Evolutionary conservation across 2,329 filamentous ascomycete genomes (phyloP).

Genomic region (Verticillium isaacii): DNA sequence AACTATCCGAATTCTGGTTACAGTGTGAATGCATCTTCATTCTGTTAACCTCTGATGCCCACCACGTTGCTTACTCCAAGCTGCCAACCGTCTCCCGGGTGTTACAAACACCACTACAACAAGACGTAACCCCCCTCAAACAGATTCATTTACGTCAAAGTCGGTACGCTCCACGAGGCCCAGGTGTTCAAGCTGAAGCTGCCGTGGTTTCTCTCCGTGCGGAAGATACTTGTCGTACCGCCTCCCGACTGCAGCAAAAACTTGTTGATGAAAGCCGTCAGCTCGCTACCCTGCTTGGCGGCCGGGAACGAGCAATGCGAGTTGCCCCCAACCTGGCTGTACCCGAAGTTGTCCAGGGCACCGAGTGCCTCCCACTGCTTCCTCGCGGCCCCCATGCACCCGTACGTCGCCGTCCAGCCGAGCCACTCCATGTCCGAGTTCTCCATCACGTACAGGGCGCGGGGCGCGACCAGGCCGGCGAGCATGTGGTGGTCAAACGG

Average conservation of each 20-base stretch:
- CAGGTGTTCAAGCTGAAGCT: conserved; percentile 10
- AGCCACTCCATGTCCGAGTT: conserved; percentile 47
- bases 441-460: conserved; percentile 44
- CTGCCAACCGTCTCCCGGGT: no score
- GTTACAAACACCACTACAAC: no score
- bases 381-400: conserved; percentile 42
- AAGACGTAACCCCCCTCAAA: no score
- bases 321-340: conserved; percentile 41
- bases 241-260: conserved; percentile 29
- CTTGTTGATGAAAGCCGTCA: conserved; percentile 44
- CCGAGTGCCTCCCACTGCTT: conserved; percentile 43
- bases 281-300: conserved; percentile 33
- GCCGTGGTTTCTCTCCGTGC: conserved; percentile 7
- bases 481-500: conserved; percentile 50
- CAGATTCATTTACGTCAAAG: not conserved
- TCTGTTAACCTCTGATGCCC: no score
- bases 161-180: conserved; percentile 9
- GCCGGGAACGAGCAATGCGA: conserved; percentile 45
- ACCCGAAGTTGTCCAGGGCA: conserved; percentile 41
- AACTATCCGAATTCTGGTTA: no score
- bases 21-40: no score
- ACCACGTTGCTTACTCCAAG: no score
- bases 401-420: conserved; percentile 40
- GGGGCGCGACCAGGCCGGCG: conserved; percentile 44
- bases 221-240: conserved; percentile 5